A percentile compares a stretch with the other conserved stretches of the same genome.
Evolutionary conservation across 495 filamentous ascomycete species (phyloP).

Genomic region (Pyrenula massariospora): DNA sequence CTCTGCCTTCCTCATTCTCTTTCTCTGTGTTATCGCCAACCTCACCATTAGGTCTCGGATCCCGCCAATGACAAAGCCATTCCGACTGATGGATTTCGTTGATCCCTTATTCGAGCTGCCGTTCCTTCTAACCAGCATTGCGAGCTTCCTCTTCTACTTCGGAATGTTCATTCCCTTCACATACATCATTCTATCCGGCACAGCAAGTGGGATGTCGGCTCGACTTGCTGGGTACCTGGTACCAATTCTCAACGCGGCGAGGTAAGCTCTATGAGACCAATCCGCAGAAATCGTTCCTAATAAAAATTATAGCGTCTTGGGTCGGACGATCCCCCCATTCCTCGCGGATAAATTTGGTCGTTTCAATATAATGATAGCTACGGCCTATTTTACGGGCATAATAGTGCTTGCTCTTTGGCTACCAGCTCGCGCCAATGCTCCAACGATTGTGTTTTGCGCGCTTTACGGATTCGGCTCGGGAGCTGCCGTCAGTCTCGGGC

Average conservation of each 20-base stretch:
- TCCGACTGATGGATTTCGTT: constrained; percentile 43
- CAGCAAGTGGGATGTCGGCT: constrained; percentile 44
- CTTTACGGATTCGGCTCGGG: constrained; percentile 66
- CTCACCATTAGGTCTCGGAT: constrained; percentile 54
- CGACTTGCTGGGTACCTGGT: constrained; percentile 52
- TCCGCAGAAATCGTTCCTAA: background rate
- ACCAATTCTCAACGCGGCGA: constrained; percentile 61
- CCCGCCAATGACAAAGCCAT: constrained; percentile 39
- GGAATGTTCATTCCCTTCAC: constrained; percentile 67
- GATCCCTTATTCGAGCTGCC: constrained; percentile 45
- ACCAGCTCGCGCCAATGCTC: constrained; percentile 43
- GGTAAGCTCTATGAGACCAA: constrained; percentile 24
- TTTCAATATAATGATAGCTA: constrained; percentile 62
- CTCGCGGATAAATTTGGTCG: constrained; percentile 61
- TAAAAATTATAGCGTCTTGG: constrained; percentile 40
- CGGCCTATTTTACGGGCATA: constrained; percentile 45
- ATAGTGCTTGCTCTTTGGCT: constrained; percentile 62
- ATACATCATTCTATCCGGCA: constrained; percentile 51
- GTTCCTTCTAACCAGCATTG: constrained; percentile 37
- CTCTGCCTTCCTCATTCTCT: constrained; percentile 56
- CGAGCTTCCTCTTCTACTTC: constrained; percentile 52
- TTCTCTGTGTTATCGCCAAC: constrained; percentile 48
- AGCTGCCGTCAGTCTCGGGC: constrained; percentile 53
- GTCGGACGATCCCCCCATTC: constrained; percentile 63
- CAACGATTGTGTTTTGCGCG: constrained; percentile 53